Evolutionary conservation across 148 eudicot genomes (phyloP).

Genomic region (Fallopia convolvulus): DNA sequence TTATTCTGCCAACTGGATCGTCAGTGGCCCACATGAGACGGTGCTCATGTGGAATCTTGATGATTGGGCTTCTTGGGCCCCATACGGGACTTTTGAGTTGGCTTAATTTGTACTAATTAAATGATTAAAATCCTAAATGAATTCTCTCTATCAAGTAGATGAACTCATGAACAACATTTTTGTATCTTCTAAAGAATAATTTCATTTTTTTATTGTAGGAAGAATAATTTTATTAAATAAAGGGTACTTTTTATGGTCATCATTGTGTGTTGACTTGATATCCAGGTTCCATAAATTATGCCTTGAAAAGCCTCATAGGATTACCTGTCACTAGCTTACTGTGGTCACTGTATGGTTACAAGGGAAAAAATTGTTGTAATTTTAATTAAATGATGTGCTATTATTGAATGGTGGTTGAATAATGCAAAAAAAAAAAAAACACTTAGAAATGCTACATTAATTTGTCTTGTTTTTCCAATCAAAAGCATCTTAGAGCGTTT

Average conservation of each 20-base stretch:
- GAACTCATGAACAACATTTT: neutral
- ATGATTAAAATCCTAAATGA: neutral
- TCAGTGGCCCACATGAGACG: neutral
- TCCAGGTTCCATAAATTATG: neutral
- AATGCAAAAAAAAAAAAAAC: neutral
- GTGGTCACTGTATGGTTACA: neutral
- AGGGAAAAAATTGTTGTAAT: neutral
- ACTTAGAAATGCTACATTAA: neutral
- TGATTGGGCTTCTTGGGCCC: constrained; percentile 12
- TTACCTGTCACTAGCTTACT: neutral
- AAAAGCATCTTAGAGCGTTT: neutral
- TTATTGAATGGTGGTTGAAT: neutral
- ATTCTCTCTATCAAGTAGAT: neutral
- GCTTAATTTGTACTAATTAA: neutral
- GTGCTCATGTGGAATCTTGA: constrained; percentile 9
- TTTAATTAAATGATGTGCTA: neutral
- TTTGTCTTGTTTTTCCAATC: neutral
- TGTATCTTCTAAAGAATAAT: neutral
- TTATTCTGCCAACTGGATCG: neutral
- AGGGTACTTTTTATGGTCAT: neutral
- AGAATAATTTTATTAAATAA: neutral
- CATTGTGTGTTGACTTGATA: neutral
- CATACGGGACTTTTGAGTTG: constrained; percentile 5
- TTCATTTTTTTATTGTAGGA: neutral
- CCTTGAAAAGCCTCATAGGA: neutral